Conservation (phyloP, 257 asterid species). For the Datura wrightii region DNA sequence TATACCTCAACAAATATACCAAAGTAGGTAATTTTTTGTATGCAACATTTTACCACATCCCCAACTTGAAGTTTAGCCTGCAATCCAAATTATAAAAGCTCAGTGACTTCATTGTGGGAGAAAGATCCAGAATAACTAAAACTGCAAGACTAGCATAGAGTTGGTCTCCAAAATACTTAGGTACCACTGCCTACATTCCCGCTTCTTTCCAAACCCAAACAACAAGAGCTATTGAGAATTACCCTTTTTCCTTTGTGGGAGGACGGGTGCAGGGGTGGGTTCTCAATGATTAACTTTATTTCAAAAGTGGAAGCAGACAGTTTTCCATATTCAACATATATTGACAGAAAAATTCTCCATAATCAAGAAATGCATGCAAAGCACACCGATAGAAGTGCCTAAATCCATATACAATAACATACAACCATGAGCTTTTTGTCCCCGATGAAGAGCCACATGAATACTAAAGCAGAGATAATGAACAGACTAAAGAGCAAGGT, state of each 20-base stretch:
- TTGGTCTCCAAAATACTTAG: background rate
- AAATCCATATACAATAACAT: no score
- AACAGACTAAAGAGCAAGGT: no score
- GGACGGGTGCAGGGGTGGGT: no score
- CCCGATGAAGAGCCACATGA: no score
- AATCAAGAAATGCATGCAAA: no score
- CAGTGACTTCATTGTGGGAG: conserved; percentile 22
- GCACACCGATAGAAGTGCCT: no score
- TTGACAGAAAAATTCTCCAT: no score
- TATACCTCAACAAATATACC: conserved; percentile 95
- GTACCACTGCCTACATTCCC: background rate
- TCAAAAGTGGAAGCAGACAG: no score
- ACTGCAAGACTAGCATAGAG: conserved; percentile 6
- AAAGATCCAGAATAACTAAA: conserved; percentile 11
- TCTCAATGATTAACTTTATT: background rate
- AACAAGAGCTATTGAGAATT: background rate
- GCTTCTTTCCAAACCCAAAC: conserved; percentile 9
- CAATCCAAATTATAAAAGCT: conserved; percentile 33
- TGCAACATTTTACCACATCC: conserved; percentile 85
- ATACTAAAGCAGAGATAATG: no score
- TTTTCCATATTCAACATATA: no score
- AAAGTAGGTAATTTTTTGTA: conserved; percentile 84
- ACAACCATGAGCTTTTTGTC: no score
- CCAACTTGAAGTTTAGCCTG: conserved; percentile 85
- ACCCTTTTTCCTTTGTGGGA: no score